These are phyloP conservation scores for Fusarium secorum DNA, from an alignment of 2,329 filamentous ascomycete species.

Conservation along the genomic window DNA sequence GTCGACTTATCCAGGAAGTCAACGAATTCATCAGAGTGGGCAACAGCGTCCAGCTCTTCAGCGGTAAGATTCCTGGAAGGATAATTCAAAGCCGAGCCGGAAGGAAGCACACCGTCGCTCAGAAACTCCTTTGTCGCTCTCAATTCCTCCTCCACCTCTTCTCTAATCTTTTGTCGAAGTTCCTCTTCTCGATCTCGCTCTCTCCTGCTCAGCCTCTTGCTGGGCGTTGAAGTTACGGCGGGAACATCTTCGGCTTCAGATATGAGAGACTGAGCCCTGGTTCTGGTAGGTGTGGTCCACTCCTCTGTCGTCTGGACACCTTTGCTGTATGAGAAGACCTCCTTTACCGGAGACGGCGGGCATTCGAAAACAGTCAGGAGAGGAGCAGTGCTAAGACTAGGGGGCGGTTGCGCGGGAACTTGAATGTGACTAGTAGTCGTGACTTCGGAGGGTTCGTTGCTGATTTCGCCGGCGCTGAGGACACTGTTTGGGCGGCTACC, in stretches of 20 bases:
- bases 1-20: constrained; percentile 95
- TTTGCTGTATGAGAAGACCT: constrained; percentile 96
- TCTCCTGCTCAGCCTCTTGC: constrained; percentile 79
- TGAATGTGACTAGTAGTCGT: constrained; percentile 57
- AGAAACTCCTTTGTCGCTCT: constrained; percentile 72
- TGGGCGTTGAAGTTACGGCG: constrained; percentile 65
- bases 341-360: constrained; percentile 76
- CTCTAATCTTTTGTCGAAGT: constrained; percentile 81
- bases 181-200: constrained; percentile 88
- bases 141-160: constrained; percentile 93
- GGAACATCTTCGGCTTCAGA: constrained; percentile 70
- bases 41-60: constrained; percentile 90
- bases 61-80: constrained; percentile 80
- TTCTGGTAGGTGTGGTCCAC: constrained; percentile 66
- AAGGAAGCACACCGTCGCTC: constrained; percentile 51
- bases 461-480: constrained; percentile 81
- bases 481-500: constrained; percentile 87
- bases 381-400: constrained; percentile 77
- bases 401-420: constrained; percentile 55
- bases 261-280: constrained; percentile 49
- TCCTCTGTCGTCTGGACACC: constrained; percentile 89
- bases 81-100: constrained; percentile 61
- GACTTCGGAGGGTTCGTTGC: constrained; percentile 74
- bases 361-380: constrained; percentile 83
- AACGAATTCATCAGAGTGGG: constrained; percentile 89